Percentiles rank a stretch among this genome's conserved stretches.
phyloP scores from a whole-genome alignment of 306 rosid genomes.

The Vachellia pachyceras region DNA sequence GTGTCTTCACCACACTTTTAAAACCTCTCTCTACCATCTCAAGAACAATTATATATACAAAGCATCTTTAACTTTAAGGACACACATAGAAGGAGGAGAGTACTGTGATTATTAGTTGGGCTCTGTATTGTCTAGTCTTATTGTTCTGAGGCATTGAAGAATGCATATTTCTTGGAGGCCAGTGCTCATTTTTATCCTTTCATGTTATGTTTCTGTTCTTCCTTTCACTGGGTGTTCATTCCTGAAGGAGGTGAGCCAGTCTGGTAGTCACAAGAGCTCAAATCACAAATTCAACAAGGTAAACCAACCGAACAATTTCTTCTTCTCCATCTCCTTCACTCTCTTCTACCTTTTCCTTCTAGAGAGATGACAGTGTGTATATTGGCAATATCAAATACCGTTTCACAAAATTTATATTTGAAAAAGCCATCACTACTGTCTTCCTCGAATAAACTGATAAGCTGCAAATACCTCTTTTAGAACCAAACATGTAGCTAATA shows the following conservation, averaged over 20 bases:
- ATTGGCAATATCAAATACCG: neutral
- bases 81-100: slow-evolving; percentile 18
- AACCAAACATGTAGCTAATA: slow-evolving; percentile 14
- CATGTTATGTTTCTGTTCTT: slow-evolving; percentile 52
- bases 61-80: slow-evolving; percentile 42
- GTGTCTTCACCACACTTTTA: slow-evolving; percentile 45
- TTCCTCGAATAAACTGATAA: neutral
- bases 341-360: neutral
- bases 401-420: neutral
- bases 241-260: slow-evolving; percentile 48
- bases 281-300: slow-evolving; percentile 57
- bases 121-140: neutral
- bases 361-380: neutral
- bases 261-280: slow-evolving; percentile 46
- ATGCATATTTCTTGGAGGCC: slow-evolving; percentile 55
- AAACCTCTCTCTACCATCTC: slow-evolving; percentile 45
- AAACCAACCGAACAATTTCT: slow-evolving; percentile 19
- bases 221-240: slow-evolving; percentile 59
- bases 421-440: neutral
- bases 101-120: neutral
- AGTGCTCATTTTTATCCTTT: slow-evolving; percentile 41
- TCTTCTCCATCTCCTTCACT: neutral
- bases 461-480: neutral
- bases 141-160: slow-evolving; percentile 41
- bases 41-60: slow-evolving; percentile 46